Base-by-base conservation (phyloP, 441 rosid species). In the Breynia disticha region DNA sequence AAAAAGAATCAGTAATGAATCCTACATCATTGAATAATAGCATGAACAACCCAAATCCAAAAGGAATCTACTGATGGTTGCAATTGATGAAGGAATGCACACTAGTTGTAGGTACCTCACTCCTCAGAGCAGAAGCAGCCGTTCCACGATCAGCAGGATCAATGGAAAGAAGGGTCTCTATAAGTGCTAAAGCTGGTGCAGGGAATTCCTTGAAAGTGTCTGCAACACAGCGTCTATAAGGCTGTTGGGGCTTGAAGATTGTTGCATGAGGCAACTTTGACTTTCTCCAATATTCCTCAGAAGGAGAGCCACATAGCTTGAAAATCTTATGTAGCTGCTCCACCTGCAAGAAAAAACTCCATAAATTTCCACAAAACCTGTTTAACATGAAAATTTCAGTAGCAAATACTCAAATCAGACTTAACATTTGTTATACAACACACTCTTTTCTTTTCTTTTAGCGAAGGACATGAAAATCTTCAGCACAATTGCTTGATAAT, bases 291-390 rank as follows among this genome's bases (percentile, higher is more conserved):
- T 84, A 93, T 19, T 84, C 95, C 65, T 89, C 98, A 0, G 95
- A 75, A 50, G 98, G 98, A 0, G 98, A 93, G 52, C 98, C 98
- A 70, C 96, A 89, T 20, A 86, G 80, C 76, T 93, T 93, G 69
- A 89, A 93, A 50, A 93, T 93, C 70, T 93, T 93, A 82, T 86
- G 98, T 67, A 93, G 59, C 75, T 88, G 96, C 76, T 93, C 99
- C 71, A 89, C 97, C 99, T 86, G 62, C 62, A 65, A 72, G 61
- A 47, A 59, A 60, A 64, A 63, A 54, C 44, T 56, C 54, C 19
- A 38, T 47, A 42, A 60, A 54, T 32, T 51, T 16, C 10, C 14
- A 21, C 22, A 11, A 24, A 24, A 2, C 7, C 7, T 24, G 32
- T 24, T 24, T 24, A 24, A 7, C 32, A 24, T 24, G 32, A 24